Base-by-base conservation (phyloP, 2,329 filamentous ascomycete genomes). In the Epichloe brachyelytri region DNA sequence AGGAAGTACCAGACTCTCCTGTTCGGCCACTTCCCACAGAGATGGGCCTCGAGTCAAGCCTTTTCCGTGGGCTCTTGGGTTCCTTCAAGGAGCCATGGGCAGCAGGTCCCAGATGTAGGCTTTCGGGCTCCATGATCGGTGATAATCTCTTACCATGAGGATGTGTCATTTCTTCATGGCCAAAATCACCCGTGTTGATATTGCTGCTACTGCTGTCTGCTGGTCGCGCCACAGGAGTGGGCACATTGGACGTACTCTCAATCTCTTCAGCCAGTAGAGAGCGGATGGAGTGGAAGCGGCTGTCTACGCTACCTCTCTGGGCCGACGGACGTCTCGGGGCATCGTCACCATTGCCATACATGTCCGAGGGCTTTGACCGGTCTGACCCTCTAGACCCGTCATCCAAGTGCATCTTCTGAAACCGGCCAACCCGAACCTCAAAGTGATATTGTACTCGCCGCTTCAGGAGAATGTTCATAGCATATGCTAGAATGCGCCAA, bases 161-260 rank as follows among this genome's bases (percentile, higher is more conserved):
- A 34, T 68, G 60, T 2, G 58, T 57, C 33, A 60, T 59, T 30
- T 62, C 59, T 15, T 63, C 56, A 8, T 22, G 46, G 4, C 38
- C 49, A 8, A 33, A 20, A 2, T 20, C 43, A 2, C 54, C 56
- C 3, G 63, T 26, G 30, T 19, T 36, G 22, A 10, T 34, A 22
- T 17, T 19, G 33, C 30, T 20, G 17, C 33, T 58, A 3, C 63
- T 63, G 5, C 71, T 66, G 17, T 70, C 66, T 1, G 74, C 69
- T 3, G 80, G 77, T 14, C 76, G 69, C 2, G 74, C 79, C 5
- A 82, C 62, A 0, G 80, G 80, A 0, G 80, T 84, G 2, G 78
- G 68, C 26, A 79, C 71, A 54, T 82, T 82, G 1, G 80, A 83
- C 6, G 78, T 82, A 60, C 77, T 83, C 54, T 81, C 79, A 19